Evolutionary conservation across 345 rosid genomes (phyloP).

Genomic region (Rhizophora apiculata): DNA sequence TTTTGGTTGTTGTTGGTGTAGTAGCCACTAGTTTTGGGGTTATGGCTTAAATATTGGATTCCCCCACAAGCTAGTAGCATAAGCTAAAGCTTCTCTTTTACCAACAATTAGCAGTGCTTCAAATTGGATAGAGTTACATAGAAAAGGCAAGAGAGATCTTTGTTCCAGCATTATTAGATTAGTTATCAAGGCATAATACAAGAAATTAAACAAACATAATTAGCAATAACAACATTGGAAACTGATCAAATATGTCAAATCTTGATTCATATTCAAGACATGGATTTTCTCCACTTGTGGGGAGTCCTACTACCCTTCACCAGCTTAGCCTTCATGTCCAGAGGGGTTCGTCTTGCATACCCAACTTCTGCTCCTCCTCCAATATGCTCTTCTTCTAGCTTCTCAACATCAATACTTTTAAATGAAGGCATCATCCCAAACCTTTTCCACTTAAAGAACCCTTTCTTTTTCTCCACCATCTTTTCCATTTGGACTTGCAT

Average conservation of each 20-base stretch:
- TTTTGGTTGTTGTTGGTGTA: too few species aligned
- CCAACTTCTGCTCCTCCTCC: conserved; percentile 31
- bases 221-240: neutral
- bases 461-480: conserved; percentile 62
- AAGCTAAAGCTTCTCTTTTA: too few species aligned
- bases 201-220: neutral
- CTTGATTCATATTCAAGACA: conserved; percentile 32
- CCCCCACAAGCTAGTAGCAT: too few species aligned
- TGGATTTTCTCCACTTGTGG: conserved; percentile 60
- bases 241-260: neutral
- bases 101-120: too few species aligned
- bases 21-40: too few species aligned
- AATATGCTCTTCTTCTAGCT: conserved; percentile 26
- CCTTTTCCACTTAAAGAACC: conserved; percentile 75
- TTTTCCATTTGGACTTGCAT: conserved; percentile 66
- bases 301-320: conserved; percentile 51
- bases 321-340: conserved; percentile 53
- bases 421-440: conserved; percentile 49
- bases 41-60: too few species aligned
- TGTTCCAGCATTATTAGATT: too few species aligned
- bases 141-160: too few species aligned
- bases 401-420: conserved; percentile 35
- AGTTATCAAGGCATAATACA: neutral
- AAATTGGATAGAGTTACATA: too few species aligned
- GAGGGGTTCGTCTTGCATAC: conserved; percentile 50